Percentiles rank a stretch among this genome's conserved stretches.
These are phyloP conservation scores for Beauveria rudraprayagi DNA, from an alignment of 2,329 filamentous ascomycete species.

Conservation along the genomic window DNA sequence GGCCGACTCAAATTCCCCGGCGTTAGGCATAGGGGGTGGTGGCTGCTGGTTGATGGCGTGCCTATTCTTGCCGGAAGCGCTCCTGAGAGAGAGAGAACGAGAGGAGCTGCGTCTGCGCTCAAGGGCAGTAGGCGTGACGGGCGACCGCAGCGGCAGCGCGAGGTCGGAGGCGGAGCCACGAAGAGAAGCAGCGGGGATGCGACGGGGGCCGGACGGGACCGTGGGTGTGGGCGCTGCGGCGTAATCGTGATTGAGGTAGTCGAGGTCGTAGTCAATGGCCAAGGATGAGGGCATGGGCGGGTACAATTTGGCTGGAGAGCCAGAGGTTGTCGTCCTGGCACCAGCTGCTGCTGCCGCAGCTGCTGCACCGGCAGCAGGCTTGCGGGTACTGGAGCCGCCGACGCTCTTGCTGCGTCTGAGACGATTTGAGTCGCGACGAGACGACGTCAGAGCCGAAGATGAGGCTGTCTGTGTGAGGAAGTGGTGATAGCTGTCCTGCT, in stretches of 20 bases:
- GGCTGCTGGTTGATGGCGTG: not conserved
- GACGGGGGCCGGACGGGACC: conserved; percentile 2
- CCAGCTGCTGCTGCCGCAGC: not conserved
- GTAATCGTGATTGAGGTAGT: conserved; percentile 7
- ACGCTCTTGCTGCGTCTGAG: conserved; percentile 20
- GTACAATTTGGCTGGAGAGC: not conserved
- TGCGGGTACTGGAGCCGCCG: not conserved
- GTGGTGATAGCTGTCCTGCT: conserved; percentile 3
- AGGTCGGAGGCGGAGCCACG: not conserved
- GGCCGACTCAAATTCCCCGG: conserved; percentile 41
- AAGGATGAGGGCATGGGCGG: conserved; percentile 11
- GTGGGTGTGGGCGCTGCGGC: conserved; percentile 6
- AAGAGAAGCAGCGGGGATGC: not conserved
- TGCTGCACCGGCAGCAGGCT: not conserved
- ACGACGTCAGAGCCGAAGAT: not conserved
- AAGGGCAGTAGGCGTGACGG: not conserved
- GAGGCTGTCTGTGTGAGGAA: not conserved
- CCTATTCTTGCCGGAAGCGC: not conserved
- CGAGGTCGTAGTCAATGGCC: conserved; percentile 12
- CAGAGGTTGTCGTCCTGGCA: not conserved
- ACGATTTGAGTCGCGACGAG: not conserved
- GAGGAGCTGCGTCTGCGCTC: conserved; percentile 6
- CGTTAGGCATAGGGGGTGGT: conserved; percentile 21
- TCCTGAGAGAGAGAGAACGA: conserved; percentile 4
- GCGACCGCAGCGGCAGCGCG: not conserved